Evolutionary conservation across 768 basidiomycete species (phyloP), one percentile per base, ranked within the genome.

Genomic region (Asterophora parasitica): DNA sequence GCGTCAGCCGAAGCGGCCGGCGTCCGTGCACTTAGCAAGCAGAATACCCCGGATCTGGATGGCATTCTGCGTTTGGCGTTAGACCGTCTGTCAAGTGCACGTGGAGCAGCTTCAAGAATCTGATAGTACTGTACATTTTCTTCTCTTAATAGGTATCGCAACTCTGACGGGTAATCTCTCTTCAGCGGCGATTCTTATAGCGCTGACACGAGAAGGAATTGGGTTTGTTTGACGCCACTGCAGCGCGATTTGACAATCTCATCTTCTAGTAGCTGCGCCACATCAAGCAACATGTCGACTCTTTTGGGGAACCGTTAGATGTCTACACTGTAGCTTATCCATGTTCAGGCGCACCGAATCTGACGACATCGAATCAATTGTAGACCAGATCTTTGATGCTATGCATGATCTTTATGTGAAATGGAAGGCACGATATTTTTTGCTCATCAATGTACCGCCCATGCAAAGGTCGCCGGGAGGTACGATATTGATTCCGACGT

Each of bases 391-490:
- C 0, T 52, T 49, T 12, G 54, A 55, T 23, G 35, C 50, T 2
- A 32, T 52, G 23, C 54, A 55, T 30, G 40, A 55, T 16, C 44
- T 52, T 15, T 52, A 55, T 34, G 27, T 49, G 30, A 52, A 49
- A 33, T 33, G 17, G n/a, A 32, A 44, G 33, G 50, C 47, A 15
- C 39, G 54, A 31, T 39, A 26, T 1, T 55, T 55, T 46, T 31
- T 55, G 7, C 17, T 52, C 10, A 12, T 55, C 7, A 39, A 52
- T 20, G 36, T 50, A 19, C 51, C 54, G n/a, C 48, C 54, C 4
- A 31, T 51, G 12, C 39, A 46, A 3, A 27, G 44, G 13, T 46
- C 40, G 3, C 44, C 43, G 6, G 17, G 33, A 46, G 48, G 52
- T 44, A 40, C n/a, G n/a, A 26, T 16, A 32, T 2, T 20, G 19